Conservation (phyloP, 441 rosid genomes). For the Populus hybrid region DNA sequence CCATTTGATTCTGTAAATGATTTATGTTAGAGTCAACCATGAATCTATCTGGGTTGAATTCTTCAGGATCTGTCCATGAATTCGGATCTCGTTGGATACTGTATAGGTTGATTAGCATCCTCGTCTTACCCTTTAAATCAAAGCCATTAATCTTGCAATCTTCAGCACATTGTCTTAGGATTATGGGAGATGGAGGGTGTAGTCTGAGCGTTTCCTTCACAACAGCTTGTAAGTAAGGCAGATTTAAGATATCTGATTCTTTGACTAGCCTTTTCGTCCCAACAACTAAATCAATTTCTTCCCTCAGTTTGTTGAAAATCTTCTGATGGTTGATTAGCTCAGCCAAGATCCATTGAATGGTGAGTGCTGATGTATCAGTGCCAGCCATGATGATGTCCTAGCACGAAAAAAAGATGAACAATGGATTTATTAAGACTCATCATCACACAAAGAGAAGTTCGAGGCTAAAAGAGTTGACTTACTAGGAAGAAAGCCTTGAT, state of each 20-base stretch:
- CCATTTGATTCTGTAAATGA: constrained; percentile 5
- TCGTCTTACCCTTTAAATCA: constrained; percentile 8
- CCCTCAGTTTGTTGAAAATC: constrained; percentile 6
- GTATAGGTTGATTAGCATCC: constrained; percentile 14
- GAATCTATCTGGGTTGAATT: constrained; percentile 15
- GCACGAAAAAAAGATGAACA: not conserved
- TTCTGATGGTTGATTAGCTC: constrained; percentile 4
- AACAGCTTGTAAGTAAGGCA: constrained; percentile 17
- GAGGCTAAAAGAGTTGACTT: not conserved
- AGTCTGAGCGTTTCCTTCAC: constrained; percentile 17
- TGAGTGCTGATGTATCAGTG: constrained; percentile 6
- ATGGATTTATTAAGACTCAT: not conserved
- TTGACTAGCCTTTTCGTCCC: constrained; percentile 8
- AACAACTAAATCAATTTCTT: constrained; percentile 7
- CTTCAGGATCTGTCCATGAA: constrained; percentile 8
- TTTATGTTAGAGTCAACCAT: not conserved
- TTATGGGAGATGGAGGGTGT: constrained; percentile 5
- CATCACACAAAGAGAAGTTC: not conserved
- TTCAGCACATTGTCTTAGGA: constrained; percentile 6
- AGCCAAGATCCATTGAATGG: constrained; percentile 11
- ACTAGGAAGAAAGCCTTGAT: constrained; percentile 16
- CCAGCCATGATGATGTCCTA: constrained; percentile 12
- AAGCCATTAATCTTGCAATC: constrained; percentile 15
- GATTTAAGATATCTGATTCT: constrained; percentile 19
- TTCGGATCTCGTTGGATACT: constrained; percentile 16